These are phyloP conservation scores for Aspergillus aculeatus DNA, from an alignment of 2,329 filamentous ascomycete species.

Conservation along the genomic window DNA sequence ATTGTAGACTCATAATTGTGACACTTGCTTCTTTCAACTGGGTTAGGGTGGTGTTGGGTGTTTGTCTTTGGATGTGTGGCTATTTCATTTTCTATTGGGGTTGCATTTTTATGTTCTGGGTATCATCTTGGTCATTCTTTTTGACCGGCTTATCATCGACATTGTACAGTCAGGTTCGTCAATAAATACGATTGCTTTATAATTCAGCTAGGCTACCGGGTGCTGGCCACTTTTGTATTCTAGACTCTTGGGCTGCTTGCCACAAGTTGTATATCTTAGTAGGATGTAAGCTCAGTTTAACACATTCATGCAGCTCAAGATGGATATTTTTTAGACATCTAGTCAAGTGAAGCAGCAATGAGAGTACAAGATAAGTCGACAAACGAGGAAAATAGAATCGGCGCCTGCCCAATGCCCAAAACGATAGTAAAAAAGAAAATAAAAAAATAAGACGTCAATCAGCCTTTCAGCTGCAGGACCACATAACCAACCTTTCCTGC, in stretches of 20 bases:
- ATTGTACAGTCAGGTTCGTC: background rate
- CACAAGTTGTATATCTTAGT: too few species aligned
- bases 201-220: too few species aligned
- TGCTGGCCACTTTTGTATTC: too few species aligned
- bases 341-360: background rate
- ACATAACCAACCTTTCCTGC: background rate
- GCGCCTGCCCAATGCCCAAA: slow-evolving; percentile 22
- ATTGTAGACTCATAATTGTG: background rate
- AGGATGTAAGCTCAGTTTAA: background rate
- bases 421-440: slow-evolving; percentile 4
- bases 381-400: slow-evolving; percentile 11
- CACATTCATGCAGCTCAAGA: background rate
- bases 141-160: background rate
- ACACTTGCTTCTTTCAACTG: background rate
- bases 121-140: background rate
- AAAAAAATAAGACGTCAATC: background rate
- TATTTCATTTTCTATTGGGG: background rate
- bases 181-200: background rate
- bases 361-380: slow-evolving; percentile 1
- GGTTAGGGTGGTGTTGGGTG: background rate
- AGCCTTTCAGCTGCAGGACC: background rate
- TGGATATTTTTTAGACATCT: background rate
- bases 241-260: too few species aligned
- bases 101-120: background rate
- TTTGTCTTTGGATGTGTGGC: background rate